A percentile compares a stretch with the other conserved stretches of the same genome.
Evolutionary conservation across 2,329 filamentous ascomycete species (phyloP).

Genomic region (Drechslerella stenobrocha): DNA sequence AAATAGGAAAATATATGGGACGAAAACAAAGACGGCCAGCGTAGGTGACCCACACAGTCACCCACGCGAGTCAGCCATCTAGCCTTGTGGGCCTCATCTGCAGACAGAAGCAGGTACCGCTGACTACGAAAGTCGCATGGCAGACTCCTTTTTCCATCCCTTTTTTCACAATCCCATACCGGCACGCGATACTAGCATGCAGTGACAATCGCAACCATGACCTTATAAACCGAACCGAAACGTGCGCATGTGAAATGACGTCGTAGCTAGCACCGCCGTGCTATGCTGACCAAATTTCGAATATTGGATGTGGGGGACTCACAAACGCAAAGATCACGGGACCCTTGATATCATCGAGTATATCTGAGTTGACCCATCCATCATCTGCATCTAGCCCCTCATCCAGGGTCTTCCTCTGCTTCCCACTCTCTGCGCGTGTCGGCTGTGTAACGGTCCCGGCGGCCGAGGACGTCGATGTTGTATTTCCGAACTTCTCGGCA

Average conservation of each 20-base stretch:
- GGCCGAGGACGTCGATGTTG: conserved; percentile 11
- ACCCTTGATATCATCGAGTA: conserved; percentile 39
- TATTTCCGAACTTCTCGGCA: conserved; percentile 34
- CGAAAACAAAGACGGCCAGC: background rate
- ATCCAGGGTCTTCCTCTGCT: conserved; percentile 29
- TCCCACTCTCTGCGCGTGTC: conserved; percentile 17
- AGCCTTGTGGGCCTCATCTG: background rate
- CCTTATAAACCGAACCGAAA: too few species aligned
- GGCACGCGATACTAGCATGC: too few species aligned
- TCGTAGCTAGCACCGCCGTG: background rate
- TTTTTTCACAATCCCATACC: background rate
- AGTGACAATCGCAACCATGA: too few species aligned
- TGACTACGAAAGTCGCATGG: background rate
- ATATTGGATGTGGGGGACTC: conserved; percentile 11
- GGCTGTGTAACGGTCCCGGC: conserved; percentile 46
- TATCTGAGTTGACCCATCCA: conserved; percentile 69
- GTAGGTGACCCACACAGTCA: background rate
- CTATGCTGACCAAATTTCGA: background rate
- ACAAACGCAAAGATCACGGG: conserved; percentile 49
- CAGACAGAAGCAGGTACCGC: conserved; percentile 4
- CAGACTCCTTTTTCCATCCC: background rate
- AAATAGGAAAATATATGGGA: background rate
- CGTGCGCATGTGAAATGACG: too few species aligned
- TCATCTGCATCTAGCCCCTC: conserved; percentile 66
- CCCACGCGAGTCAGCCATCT: background rate